phyloP scores from a whole-genome alignment of 306 rosid species.

The Acacia melanoxylon region DNA sequence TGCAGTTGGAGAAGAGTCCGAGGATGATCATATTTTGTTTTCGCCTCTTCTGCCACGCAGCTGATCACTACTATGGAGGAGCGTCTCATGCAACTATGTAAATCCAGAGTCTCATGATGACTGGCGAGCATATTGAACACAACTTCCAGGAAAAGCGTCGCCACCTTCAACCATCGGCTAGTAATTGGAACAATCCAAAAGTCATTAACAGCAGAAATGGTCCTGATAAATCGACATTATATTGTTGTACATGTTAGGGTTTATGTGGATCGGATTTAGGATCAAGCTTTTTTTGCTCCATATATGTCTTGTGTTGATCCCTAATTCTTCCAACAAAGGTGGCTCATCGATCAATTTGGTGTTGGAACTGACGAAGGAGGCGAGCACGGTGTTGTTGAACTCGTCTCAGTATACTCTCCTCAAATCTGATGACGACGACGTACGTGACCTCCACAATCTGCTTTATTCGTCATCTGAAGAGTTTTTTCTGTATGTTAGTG shows the following conservation, averaged over 20 bases:
- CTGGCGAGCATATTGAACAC: conserved; percentile 42
- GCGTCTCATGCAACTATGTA: conserved; percentile 26
- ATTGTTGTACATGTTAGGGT: conserved; percentile 22
- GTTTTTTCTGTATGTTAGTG: no score
- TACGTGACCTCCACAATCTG: no score
- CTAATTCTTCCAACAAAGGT: conserved; percentile 39
- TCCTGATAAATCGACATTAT: conserved; percentile 29
- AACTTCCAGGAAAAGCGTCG: conserved; percentile 27
- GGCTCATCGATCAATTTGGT: conserved; percentile 23
- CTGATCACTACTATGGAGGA: no score
- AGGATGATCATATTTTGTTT: no score
- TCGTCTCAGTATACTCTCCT: conserved; percentile 29
- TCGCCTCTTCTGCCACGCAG: no score
- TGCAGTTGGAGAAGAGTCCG: no score
- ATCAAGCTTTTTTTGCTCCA: conserved; percentile 36
- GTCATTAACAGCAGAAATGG: conserved; percentile 26
- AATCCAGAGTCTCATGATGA: conserved; percentile 26
- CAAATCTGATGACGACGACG: no score
- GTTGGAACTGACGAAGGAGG: conserved; percentile 61
- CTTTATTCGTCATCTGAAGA: no score
- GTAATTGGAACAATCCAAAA: conserved; percentile 37
- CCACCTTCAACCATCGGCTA: conserved; percentile 27
- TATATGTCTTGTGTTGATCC: conserved; percentile 35
- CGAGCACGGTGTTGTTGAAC: conserved; percentile 65
- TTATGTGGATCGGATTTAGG: conserved; percentile 22